phyloP scores from a whole-genome alignment of 2,329 filamentous ascomycete genomes.

The Aspergillus pseudoterreus region DNA sequence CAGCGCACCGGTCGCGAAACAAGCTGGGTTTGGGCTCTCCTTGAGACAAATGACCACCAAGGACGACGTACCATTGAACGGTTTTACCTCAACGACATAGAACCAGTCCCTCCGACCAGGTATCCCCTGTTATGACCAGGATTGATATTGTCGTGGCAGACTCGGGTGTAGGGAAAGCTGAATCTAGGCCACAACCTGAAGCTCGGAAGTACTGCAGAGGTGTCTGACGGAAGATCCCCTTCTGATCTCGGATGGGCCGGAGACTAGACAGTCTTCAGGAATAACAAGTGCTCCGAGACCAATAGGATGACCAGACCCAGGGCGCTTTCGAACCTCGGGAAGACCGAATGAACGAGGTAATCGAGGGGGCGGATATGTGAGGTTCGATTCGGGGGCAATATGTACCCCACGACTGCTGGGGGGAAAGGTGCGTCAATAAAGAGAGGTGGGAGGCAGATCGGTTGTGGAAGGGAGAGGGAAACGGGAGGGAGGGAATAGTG shows the following conservation, averaged over 20 bases:
- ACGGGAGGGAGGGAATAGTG: not conserved
- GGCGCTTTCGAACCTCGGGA: not conserved
- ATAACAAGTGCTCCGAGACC: not conserved
- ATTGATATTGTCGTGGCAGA: not conserved
- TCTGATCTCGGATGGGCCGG: too few species aligned
- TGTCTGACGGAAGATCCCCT: too few species aligned
- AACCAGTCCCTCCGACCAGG: not conserved
- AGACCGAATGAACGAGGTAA: not conserved
- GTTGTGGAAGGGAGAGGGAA: constrained; percentile 8
- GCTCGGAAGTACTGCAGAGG: not conserved
- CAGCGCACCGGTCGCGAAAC: not conserved
- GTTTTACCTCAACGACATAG: not conserved
- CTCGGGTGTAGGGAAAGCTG: not conserved
- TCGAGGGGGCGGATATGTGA: not conserved
- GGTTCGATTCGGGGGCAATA: not conserved
- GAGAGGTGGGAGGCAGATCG: not conserved
- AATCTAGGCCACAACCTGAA: not conserved
- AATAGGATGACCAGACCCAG: too few species aligned
- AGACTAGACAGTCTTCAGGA: not conserved
- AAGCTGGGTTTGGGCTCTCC: not conserved
- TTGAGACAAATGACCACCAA: not conserved
- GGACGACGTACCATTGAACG: constrained; percentile 16
- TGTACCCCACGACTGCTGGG: constrained; percentile 9
- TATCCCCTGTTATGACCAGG: not conserved
- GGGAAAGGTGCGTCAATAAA: not conserved